Conservation (phyloP, 2,329 filamentous ascomycete genomes). For the Huntiella omanensis region DNA sequence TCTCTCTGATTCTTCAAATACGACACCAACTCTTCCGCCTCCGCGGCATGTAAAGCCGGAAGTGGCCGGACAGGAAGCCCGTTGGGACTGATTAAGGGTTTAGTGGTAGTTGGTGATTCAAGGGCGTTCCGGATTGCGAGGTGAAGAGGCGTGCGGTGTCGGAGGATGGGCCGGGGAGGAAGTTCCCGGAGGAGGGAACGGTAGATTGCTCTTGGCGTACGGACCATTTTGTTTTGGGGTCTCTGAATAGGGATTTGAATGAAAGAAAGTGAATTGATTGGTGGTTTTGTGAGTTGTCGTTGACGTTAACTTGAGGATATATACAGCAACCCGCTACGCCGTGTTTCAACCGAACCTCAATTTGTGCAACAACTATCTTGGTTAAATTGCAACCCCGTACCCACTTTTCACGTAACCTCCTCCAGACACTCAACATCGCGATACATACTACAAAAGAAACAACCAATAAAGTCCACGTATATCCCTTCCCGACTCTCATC, state of each 20-base stretch:
- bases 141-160: slow-evolving; percentile 49
- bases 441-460: no score
- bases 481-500: neutral
- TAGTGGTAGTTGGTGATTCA: slow-evolving; percentile 15
- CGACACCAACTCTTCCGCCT: slow-evolving; percentile 55
- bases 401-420: no score
- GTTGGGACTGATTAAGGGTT: neutral
- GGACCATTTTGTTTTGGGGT: slow-evolving; percentile 22
- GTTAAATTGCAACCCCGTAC: no score
- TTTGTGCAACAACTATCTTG: neutral
- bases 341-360: neutral
- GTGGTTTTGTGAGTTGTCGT: neutral
- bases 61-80: neutral
- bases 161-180: slow-evolving; percentile 44
- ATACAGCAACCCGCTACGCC: no score
- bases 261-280: neutral
- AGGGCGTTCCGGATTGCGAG: slow-evolving; percentile 38
- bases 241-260: neutral
- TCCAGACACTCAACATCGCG: no score
- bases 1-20: slow-evolving; percentile 74
- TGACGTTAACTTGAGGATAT: neutral
- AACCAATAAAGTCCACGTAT: neutral
- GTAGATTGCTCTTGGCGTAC: slow-evolving; percentile 47
- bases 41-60: slow-evolving; percentile 10
- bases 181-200: slow-evolving; percentile 77